Percentiles rank a stretch among this genome's conserved stretches.
These are phyloP conservation scores for Megacollybia platyphylla DNA, from an alignment of 1,284 basidiomycete genomes.

Conservation along the genomic window DNA sequence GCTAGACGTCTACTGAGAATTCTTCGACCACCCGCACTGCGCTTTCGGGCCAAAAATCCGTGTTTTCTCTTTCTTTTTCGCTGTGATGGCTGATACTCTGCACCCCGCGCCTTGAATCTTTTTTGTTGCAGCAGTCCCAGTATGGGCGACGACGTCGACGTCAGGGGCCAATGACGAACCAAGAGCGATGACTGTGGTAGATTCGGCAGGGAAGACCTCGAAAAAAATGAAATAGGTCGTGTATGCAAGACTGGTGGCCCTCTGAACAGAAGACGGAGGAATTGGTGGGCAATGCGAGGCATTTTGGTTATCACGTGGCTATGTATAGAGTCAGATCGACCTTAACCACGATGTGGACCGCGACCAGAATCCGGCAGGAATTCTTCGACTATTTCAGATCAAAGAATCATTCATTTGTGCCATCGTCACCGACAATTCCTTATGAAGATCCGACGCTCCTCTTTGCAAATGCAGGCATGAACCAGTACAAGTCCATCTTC, in stretches of 20 bases:
- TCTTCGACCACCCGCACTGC: slow-evolving; percentile 2
- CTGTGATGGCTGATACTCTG: slow-evolving; percentile 6
- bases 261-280: background rate
- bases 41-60: slow-evolving; percentile 4
- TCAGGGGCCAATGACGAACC: background rate
- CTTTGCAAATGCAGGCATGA: slow-evolving; percentile 98
- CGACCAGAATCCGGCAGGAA: slow-evolving; percentile 68
- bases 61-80: slow-evolving; percentile 5
- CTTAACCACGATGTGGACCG: slow-evolving; percentile 37
- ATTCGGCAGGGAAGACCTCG: background rate
- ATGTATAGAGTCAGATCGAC: background rate
- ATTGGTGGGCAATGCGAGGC: background rate
- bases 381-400: slow-evolving; percentile 65
- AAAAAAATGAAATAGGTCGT: background rate
- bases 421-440: slow-evolving; percentile 90
- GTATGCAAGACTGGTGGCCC: background rate
- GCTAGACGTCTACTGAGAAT: slow-evolving; percentile 3
- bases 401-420: slow-evolving; percentile 81
- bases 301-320: background rate
- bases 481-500: slow-evolving; percentile 97
- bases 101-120: background rate
- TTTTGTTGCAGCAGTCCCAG: slow-evolving; percentile 2
- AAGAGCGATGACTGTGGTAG: background rate
- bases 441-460: slow-evolving; percentile 96
- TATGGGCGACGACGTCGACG: slow-evolving; percentile 2